Conservation (phyloP, 2,329 filamentous ascomycete genomes). For the Parastagonospora nodorum region DNA sequence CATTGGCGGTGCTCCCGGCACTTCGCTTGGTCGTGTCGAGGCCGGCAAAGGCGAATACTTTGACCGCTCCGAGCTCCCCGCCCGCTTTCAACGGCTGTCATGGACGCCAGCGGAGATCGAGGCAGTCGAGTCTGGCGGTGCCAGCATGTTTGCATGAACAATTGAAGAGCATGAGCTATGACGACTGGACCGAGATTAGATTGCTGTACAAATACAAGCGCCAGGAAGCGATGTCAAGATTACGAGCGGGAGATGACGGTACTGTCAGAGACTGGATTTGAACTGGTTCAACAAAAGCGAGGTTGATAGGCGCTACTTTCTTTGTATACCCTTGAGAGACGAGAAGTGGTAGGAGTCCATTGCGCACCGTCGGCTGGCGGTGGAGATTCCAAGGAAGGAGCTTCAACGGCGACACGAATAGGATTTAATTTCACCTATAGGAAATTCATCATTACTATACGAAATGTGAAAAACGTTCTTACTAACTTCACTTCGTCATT, state of each 20-base stretch:
- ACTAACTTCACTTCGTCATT: background rate
- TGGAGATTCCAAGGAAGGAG: background rate
- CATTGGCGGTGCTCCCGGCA: slow-evolving; percentile 68
- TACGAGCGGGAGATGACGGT: slow-evolving; percentile 7
- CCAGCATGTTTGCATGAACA: slow-evolving; percentile 62
- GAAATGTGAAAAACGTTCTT: background rate
- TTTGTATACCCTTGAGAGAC: slow-evolving; percentile 37
- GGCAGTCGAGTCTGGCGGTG: slow-evolving; percentile 91
- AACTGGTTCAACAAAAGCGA: slow-evolving; percentile 21
- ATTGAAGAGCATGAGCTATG: slow-evolving; percentile 6
- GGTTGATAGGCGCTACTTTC: slow-evolving; percentile 22
- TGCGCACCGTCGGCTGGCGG: slow-evolving; percentile 6
- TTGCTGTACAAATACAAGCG: slow-evolving; percentile 27
- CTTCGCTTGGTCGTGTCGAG: slow-evolving; percentile 72
- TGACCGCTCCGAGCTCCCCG: slow-evolving; percentile 85
- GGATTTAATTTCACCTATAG: slow-evolving; percentile 13
- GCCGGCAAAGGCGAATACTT: slow-evolving; percentile 79
- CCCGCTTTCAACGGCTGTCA: slow-evolving; percentile 76
- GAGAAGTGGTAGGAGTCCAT: slow-evolving; percentile 18
- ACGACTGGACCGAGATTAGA: slow-evolving; percentile 18
- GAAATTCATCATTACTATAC: slow-evolving; percentile 11
- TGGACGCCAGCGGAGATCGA: slow-evolving; percentile 88
- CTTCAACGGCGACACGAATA: slow-evolving; percentile 12
- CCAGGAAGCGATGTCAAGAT: slow-evolving; percentile 11
- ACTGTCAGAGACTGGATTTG: slow-evolving; percentile 2